phyloP scores from a whole-genome alignment of 1,284 basidiomycete species.

The Pseudozyma tsukubaensis region DNA sequence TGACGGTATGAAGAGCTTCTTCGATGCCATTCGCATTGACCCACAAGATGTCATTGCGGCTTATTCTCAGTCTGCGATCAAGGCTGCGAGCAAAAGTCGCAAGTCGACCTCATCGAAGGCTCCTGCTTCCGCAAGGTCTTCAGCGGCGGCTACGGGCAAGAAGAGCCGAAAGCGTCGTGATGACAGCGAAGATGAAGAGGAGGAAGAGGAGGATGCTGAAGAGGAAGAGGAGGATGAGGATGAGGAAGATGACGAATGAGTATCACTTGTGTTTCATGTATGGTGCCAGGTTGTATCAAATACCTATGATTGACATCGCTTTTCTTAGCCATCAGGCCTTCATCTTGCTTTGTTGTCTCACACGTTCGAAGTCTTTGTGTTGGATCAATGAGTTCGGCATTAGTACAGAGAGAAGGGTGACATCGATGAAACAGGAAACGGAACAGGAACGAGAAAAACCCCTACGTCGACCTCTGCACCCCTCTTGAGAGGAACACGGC shows the following conservation, averaged over 20 bases:
- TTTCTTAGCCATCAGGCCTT: background rate
- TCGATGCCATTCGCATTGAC: constrained; percentile 29
- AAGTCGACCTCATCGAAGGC: constrained; percentile 25
- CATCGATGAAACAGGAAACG: too few relatives aligned
- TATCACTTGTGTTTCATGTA: background rate
- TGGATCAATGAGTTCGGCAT: constrained; percentile 1
- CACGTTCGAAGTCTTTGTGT: background rate
- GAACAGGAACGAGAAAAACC: constrained; percentile 1
- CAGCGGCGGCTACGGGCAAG: constrained; percentile 18
- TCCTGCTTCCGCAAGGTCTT: constrained; percentile 19
- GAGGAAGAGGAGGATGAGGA: constrained; percentile 34
- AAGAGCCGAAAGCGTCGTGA: constrained; percentile 19
- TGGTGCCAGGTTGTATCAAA: too few relatives aligned
- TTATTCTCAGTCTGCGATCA: constrained; percentile 23
- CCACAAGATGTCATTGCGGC: constrained; percentile 23
- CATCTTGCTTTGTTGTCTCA: background rate
- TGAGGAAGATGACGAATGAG: constrained; percentile 36
- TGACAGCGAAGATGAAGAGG: constrained; percentile 24
- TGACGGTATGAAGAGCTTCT: constrained; percentile 28
- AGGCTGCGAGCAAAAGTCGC: constrained; percentile 23
- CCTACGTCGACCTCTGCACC: constrained; percentile 21
- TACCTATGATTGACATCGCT: too few relatives aligned
- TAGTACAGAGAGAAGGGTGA: constrained; percentile 5
- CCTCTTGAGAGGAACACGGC: constrained; percentile 37
- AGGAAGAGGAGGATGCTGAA: constrained; percentile 25